A percentile compares a stretch with the other conserved stretches of the same genome.
phyloP scores from a whole-genome alignment of 352 stramenopile genomes.

The Phytophthora rubi region DNA sequence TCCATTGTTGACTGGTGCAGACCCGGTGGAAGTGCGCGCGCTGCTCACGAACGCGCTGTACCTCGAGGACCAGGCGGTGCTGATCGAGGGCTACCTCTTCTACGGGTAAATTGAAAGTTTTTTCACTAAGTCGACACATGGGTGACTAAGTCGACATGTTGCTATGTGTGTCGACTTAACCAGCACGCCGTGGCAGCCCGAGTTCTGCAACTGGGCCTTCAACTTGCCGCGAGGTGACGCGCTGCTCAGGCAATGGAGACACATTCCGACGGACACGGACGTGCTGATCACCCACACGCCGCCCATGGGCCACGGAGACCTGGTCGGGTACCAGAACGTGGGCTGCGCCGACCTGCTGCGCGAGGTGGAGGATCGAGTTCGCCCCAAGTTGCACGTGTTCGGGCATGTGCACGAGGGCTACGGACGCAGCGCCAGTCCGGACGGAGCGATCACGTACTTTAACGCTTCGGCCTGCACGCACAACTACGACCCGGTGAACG shows the following conservation, averaged over 20 bases:
- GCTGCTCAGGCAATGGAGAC: constrained; percentile 52
- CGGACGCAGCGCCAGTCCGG: constrained; percentile 61
- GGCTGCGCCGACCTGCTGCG: constrained; percentile 80
- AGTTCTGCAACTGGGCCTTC: constrained; percentile 89
- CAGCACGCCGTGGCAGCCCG: constrained; percentile 78
- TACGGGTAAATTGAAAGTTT: constrained; percentile 51
- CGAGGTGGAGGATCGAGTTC: constrained; percentile 72
- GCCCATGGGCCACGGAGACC: constrained; percentile 80
- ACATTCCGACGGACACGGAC: constrained; percentile 72
- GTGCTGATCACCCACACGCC: constrained; percentile 91
- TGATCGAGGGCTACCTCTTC: constrained; percentile 78
- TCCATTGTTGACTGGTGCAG: constrained; percentile 11
- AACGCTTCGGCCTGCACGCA: constrained; percentile 87
- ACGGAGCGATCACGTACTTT: constrained; percentile 85
- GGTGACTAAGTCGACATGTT: too few relatives aligned
- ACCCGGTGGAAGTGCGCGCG: constrained; percentile 70
- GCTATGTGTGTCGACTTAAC: not conserved
- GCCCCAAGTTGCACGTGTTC: constrained; percentile 87
- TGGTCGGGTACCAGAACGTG: constrained; percentile 54
- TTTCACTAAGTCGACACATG: not conserved
- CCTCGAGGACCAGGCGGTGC: constrained; percentile 73
- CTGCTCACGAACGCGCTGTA: constrained; percentile 82
- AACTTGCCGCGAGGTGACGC: constrained; percentile 62
- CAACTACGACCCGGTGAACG: constrained; percentile 77
- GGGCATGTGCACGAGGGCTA: constrained; percentile 92